Conservation (phyloP, 2,329 filamentous ascomycete species). For the Xylariomycetidae sp. region DNA sequence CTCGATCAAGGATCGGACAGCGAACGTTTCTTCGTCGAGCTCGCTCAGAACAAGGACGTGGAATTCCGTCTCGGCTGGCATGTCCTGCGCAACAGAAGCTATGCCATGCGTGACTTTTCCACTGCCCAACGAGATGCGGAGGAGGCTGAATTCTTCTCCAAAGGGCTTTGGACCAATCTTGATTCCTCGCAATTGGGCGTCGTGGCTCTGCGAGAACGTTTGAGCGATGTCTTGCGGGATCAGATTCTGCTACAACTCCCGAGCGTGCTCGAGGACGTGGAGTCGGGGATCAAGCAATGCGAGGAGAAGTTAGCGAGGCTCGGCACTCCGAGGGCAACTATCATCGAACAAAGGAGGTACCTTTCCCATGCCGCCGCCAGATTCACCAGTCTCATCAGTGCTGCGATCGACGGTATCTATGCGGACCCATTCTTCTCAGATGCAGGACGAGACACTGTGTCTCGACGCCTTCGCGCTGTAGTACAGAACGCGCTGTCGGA, state of each 20-base stretch:
- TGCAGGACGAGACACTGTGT: slow-evolving; percentile 5
- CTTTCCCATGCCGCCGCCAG: slow-evolving; percentile 20
- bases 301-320: slow-evolving; percentile 15
- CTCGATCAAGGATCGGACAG: slow-evolving; percentile 28
- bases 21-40: slow-evolving; percentile 31
- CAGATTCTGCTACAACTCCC: slow-evolving; percentile 26
- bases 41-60: slow-evolving; percentile 39
- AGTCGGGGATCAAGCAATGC: slow-evolving; percentile 19
- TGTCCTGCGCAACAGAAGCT: slow-evolving; percentile 36
- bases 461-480: slow-evolving; percentile 17
- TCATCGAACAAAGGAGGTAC: slow-evolving; percentile 19
- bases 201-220: slow-evolving; percentile 14
- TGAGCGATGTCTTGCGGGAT: slow-evolving; percentile 15
- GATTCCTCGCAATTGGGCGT: slow-evolving; percentile 13
- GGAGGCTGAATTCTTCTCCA: slow-evolving; percentile 9
- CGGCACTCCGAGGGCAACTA: slow-evolving; percentile 14
- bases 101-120: not conserved
- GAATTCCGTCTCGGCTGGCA: slow-evolving; percentile 46
- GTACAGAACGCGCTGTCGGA: slow-evolving; percentile 17
- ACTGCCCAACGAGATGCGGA: slow-evolving; percentile 1
- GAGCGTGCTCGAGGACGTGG: slow-evolving; percentile 21
- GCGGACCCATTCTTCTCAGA: slow-evolving; percentile 19
- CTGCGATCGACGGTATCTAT: slow-evolving; percentile 24
- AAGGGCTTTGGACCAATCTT: slow-evolving; percentile 6
- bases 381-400: slow-evolving; percentile 17